phyloP scores from a whole-genome alignment of 106 monocot genomes.

The Dendrobium catenatum region DNA sequence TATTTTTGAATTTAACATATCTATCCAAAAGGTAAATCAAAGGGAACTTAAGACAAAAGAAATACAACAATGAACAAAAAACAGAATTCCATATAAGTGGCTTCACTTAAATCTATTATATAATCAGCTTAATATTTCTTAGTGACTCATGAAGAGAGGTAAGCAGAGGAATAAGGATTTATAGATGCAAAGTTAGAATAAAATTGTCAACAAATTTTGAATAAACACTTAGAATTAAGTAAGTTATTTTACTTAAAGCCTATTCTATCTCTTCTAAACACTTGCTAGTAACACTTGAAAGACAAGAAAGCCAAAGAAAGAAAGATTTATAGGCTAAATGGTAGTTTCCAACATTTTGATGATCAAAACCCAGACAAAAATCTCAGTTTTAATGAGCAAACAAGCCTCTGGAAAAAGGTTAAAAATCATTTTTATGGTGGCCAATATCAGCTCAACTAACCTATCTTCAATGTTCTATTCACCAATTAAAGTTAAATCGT shows the following conservation, averaged over 20 bases:
- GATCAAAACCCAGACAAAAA: neutral
- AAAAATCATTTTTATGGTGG: too few relatives aligned
- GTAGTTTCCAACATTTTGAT: neutral
- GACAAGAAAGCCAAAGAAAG: neutral
- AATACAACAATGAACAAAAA: neutral
- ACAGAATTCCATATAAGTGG: neutral
- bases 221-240: neutral
- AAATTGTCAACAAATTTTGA: neutral
- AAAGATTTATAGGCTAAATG: neutral
- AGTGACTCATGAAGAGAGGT: neutral
- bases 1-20: neutral
- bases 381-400: neutral
- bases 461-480: neutral
- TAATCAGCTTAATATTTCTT: neutral
- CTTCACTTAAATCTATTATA: neutral
- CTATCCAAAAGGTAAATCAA: neutral
- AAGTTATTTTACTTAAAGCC: constrained; percentile 1
- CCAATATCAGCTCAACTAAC: too few relatives aligned
- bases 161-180: neutral
- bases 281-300: neutral
- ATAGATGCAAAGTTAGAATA: neutral
- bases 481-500: neutral
- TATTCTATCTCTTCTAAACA: neutral
- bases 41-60: neutral
- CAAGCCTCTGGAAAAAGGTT: neutral